phyloP scores from a whole-genome alignment of 768 basidiomycete genomes.

The Lactifluus echinatus region DNA sequence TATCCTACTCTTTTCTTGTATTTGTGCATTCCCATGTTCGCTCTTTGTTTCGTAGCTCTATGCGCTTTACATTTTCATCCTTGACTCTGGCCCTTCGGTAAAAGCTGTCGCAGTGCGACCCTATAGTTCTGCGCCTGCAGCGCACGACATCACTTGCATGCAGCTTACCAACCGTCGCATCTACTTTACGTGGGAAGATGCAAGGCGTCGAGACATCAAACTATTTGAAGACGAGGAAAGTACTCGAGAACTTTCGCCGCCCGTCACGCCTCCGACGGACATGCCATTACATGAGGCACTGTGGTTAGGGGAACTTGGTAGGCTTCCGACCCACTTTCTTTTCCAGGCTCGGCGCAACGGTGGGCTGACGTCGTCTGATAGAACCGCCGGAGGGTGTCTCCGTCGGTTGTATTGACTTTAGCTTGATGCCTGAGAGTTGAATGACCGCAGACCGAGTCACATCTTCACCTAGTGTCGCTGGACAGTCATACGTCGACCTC shows the following conservation, averaged over 20 bases:
- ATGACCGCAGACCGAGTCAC: too few relatives aligned
- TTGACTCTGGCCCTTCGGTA: not conserved
- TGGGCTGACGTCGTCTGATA: not conserved
- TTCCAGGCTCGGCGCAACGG: not conserved
- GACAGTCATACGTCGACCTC: too few relatives aligned
- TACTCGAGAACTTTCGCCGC: not conserved
- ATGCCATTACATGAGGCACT: not conserved
- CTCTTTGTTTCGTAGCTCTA: not conserved
- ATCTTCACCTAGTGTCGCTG: too few relatives aligned
- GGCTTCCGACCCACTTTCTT: not conserved
- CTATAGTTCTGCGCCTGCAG: not conserved
- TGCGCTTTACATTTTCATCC: conserved; percentile 11
- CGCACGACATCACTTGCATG: conserved; percentile 10
- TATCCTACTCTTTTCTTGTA: not conserved
- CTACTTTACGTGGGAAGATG: conserved; percentile 18
- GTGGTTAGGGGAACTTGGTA: not conserved
- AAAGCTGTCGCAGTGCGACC: conserved; percentile 5
- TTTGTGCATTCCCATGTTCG: not conserved
- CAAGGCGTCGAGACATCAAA: conserved; percentile 1
- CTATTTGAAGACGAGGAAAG: conserved; percentile 2
- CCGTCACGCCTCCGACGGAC: not conserved
- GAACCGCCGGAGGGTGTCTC: not conserved
- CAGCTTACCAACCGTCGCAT: conserved; percentile 19
- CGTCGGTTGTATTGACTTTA: conserved; percentile 17
- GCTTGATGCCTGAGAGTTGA: conserved; percentile 5